Evolutionary conservation across 768 basidiomycete species (phyloP), one percentile per base, ranked within the genome.

Genomic region (Xerocomus brunneocitrinus): DNA sequence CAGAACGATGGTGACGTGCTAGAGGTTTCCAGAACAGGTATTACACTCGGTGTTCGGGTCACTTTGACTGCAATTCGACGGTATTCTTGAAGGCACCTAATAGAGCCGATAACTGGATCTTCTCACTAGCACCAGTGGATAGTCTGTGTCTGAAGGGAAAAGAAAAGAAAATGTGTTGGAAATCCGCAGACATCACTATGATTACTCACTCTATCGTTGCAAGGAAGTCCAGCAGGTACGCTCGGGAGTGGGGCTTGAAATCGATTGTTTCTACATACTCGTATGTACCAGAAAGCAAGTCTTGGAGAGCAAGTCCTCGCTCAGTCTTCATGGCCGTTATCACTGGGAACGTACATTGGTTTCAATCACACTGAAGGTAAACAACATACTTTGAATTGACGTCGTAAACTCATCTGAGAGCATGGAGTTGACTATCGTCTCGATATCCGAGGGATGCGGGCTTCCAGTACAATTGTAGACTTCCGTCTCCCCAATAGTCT

Each of bases 381-480:
- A 28, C 24, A 36, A 68, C 82, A 38, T 58, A 91, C 91, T 83
- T 63, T 85, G 82, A 67, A 94, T 94, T 16, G 89, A 84, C 0
- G 89, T 94, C 1, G 92, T 93, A 60, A 98, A 98, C 62, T 97
- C 94, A 61, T 98, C 94, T 4, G 87, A 81, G 65, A 98, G 81
- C 97, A 99, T 98, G 8, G 89, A 91, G 58, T 91, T 86, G 31
- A 98, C 91, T 38, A 99, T 89, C 10, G 83, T 81, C 65, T 95
- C 92, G 43, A 99, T 92, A 71, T 99, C 97, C 27, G 82, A 79
- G 0, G 97, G 97, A 67, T 98, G 94, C 19, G 97, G 97, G 60
- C 85, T 95, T 38, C 97, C 97, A 0, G 97, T 98, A 68, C 95
- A 98, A 59, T 88, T 91, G 70, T 98, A 99, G 24, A 99, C 83